phyloP scores from a whole-genome alignment of 192 early-diverging fungal species.

The Neocallimastix lanati region DNA sequence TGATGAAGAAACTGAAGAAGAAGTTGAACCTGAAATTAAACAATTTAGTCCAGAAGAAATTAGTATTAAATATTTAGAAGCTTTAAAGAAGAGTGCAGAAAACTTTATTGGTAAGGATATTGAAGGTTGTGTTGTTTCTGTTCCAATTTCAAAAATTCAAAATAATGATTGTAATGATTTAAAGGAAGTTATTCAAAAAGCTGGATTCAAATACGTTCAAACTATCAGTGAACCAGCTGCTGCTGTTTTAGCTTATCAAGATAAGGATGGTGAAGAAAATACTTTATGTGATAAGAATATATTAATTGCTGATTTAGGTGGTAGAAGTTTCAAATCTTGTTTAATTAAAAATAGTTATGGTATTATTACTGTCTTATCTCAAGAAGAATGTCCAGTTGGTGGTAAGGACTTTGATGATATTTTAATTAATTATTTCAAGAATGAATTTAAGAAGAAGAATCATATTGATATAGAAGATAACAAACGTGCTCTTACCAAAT shows the following conservation, averaged over 20 bases:
- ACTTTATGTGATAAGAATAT: slow-evolving; percentile 50
- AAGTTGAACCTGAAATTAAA: slow-evolving; percentile 10
- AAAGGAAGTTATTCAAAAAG: slow-evolving; percentile 39
- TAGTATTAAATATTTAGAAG: slow-evolving; percentile 57
- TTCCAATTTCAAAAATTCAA: slow-evolving; percentile 62
- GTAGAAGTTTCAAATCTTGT: slow-evolving; percentile 63
- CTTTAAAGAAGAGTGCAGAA: slow-evolving; percentile 75
- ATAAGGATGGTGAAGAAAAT: slow-evolving; percentile 12
- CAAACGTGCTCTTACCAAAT: slow-evolving; percentile 61
- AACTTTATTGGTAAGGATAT: slow-evolving; percentile 63
- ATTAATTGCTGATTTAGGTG: slow-evolving; percentile 81
- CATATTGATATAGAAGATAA: slow-evolving; percentile 62
- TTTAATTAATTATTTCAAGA: slow-evolving; percentile 57
- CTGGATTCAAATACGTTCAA: slow-evolving; percentile 64
- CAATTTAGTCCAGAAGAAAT: slow-evolving; percentile 52
- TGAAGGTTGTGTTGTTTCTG: slow-evolving; percentile 63
- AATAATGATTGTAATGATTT: slow-evolving; percentile 51
- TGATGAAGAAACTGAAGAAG: slow-evolving; percentile 31
- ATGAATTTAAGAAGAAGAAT: slow-evolving; percentile 74
- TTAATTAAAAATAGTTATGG: slow-evolving; percentile 63
- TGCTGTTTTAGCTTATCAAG: slow-evolving; percentile 69
- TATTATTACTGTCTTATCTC: slow-evolving; percentile 55
- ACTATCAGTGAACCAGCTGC: slow-evolving; percentile 78
- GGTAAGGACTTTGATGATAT: slow-evolving; percentile 74
- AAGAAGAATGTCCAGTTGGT: slow-evolving; percentile 60